phyloP scores from a whole-genome alignment of 257 asterid genomes.

The Lycium ferocissimum region DNA sequence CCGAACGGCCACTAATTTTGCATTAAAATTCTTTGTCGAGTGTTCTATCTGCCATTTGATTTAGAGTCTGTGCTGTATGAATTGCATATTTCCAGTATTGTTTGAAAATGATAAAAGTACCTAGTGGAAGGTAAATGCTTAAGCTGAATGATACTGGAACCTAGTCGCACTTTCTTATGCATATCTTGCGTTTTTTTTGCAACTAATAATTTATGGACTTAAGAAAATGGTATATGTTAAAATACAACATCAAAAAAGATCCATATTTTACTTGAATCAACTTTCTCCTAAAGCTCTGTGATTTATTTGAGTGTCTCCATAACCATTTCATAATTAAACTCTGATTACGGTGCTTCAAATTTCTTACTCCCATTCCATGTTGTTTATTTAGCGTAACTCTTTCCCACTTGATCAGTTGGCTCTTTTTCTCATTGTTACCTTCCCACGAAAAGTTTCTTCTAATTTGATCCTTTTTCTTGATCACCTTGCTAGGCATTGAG shows the following conservation, averaged over 20 bases:
- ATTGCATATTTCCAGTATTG: not conserved
- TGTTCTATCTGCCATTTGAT: not conserved
- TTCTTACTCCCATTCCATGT: no score
- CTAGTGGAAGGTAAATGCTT: not conserved
- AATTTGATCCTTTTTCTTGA: not conserved
- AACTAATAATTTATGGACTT: not conserved
- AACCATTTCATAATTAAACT: not conserved
- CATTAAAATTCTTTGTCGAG: not conserved
- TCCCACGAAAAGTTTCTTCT: not conserved
- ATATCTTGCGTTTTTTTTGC: not conserved
- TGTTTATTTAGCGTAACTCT: not conserved
- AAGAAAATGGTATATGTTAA: constrained; percentile 9
- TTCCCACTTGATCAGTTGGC: not conserved
- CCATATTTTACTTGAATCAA: not conserved
- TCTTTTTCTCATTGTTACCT: not conserved
- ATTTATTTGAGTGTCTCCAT: not conserved
- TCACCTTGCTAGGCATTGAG: not conserved
- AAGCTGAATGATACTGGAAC: not conserved
- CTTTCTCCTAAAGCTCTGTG: not conserved
- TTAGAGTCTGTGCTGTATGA: not conserved
- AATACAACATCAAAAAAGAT: not conserved
- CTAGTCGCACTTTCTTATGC: not conserved
- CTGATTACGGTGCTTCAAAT: no score
- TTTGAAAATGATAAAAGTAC: not conserved
- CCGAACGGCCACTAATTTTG: not conserved